Conservation (phyloP, 192 early-diverging fungal genomes). For the Backusella liffmaniae region DNA sequence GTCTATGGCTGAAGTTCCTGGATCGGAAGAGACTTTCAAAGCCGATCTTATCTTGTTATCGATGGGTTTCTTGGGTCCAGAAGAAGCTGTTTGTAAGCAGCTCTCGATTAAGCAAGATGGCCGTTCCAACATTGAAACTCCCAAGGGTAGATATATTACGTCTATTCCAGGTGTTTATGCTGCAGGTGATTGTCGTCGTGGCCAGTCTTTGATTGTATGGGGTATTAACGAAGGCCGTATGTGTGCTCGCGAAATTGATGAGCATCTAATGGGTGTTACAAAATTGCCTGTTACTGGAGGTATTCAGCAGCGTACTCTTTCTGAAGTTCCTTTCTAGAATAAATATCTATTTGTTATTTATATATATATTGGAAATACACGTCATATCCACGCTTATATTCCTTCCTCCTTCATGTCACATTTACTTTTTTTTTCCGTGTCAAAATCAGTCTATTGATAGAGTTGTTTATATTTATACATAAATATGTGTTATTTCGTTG, state of each 20-base stretch:
- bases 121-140: constrained; percentile 81
- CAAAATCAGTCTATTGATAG: not conserved
- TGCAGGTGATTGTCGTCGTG: constrained; percentile 96
- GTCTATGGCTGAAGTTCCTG: constrained; percentile 88
- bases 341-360: not conserved
- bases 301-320: constrained; percentile 59
- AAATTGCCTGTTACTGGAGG: constrained; percentile 88
- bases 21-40: constrained; percentile 80
- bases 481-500: not conserved
- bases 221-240: constrained; percentile 98
- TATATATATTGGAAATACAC: not conserved
- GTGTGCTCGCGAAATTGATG: constrained; percentile 90
- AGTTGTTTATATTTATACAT: not conserved
- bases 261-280: constrained; percentile 77
- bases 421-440: not conserved
- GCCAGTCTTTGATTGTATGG: constrained; percentile 96
- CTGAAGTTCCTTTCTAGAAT: not conserved
- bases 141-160: constrained; percentile 72
- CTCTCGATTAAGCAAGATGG: constrained; percentile 75
- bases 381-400: not conserved
- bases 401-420: too few species aligned
- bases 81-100: constrained; percentile 79
- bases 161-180: constrained; percentile 74
- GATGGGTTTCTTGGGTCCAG: constrained; percentile 92
- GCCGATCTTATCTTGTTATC: constrained; percentile 92